Base-by-base conservation (phyloP, 108 stramenopile genomes). In the Licmophora abbreviata region DNA sequence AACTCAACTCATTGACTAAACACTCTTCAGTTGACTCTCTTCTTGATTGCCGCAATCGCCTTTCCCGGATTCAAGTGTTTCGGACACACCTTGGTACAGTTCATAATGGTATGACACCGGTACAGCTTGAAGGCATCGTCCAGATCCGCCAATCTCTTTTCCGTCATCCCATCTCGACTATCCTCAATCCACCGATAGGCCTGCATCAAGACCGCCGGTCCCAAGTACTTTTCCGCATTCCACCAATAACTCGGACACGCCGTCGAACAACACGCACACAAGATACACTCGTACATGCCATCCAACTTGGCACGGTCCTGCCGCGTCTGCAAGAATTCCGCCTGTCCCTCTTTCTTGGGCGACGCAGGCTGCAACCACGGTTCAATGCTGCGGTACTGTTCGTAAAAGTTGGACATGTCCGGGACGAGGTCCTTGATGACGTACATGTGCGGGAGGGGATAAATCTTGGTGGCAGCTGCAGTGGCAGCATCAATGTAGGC, bases 41-140 rank as follows among this genome's bases (percentile, higher is more conserved):
- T 96, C 88, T 96, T 97, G 81, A 99, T 95, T 41, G 87, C 61
- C 11, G 94, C 98, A 73, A 99, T 95, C 51, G 98, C 98, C 74
- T 92, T 94, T 31, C 94, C 98, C 6, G 98, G 98, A 71, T 99
- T 99, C 67, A 99, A 88, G 75, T 96, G 91, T 79, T 99, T 99
- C 14, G 98, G 98, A 71, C 98, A 99, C 9, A 95, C 92, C 60
- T 96, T 94, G 57, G 88, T 77, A 77, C 98, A 99, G 79, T 99
- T 99, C 98, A 99, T 99, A 67, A 99, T 99, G 22, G 96, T 97
- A 67, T 99, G 95, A 83, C 91, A 93, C 41, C 95, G 71, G 68
- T 93, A 97, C 27, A 95, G 71, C 69, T 95, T 95, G 73, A 96
- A 97, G 29, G 95, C 83, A 73, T 99, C 98, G 61, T 99, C 96